Conservation (phyloP, 768 basidiomycete genomes). For the Mrakia gelida region DNA sequence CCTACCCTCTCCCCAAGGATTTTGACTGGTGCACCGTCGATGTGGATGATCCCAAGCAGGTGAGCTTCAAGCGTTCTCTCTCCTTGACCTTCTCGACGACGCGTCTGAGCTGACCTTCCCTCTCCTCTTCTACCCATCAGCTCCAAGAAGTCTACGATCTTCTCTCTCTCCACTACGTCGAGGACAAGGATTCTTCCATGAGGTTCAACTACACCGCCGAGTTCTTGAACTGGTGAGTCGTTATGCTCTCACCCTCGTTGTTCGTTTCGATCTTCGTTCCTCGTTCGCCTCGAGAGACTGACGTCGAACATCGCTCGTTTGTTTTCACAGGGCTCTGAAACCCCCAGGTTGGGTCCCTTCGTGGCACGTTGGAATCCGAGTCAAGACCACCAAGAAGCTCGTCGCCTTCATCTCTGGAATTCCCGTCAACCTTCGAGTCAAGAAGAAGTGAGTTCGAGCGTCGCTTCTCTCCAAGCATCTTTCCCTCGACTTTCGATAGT, state of each 20-base stretch:
- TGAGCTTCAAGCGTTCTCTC: constrained; percentile 36
- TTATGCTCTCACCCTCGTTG: background rate
- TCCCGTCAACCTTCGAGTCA: constrained; percentile 69
- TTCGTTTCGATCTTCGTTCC: background rate
- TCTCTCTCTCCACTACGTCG: constrained; percentile 88
- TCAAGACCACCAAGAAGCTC: constrained; percentile 81
- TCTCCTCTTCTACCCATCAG: constrained; percentile 48
- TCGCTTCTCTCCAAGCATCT: background rate
- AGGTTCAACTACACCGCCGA: constrained; percentile 93
- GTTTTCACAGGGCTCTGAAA: constrained; percentile 69
- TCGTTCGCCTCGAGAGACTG: background rate
- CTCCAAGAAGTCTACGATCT: constrained; percentile 87
- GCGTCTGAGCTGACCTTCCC: background rate
- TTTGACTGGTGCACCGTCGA: constrained; percentile 88
- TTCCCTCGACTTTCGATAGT: background rate
- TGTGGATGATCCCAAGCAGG: constrained; percentile 70
- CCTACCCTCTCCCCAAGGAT: constrained; percentile 81
- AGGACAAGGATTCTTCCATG: constrained; percentile 93
- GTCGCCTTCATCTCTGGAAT: constrained; percentile 96
- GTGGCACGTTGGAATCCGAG: constrained; percentile 95
- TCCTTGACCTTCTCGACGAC: too few relatives aligned
- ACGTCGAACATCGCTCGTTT: constrained; percentile 1
- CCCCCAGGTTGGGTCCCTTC: constrained; percentile 89
- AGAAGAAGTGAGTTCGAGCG: background rate
- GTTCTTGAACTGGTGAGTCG: constrained; percentile 76